phyloP scores from a whole-genome alignment of 2,329 filamentous ascomycete genomes.

The Thielaviopsis musarum region DNA sequence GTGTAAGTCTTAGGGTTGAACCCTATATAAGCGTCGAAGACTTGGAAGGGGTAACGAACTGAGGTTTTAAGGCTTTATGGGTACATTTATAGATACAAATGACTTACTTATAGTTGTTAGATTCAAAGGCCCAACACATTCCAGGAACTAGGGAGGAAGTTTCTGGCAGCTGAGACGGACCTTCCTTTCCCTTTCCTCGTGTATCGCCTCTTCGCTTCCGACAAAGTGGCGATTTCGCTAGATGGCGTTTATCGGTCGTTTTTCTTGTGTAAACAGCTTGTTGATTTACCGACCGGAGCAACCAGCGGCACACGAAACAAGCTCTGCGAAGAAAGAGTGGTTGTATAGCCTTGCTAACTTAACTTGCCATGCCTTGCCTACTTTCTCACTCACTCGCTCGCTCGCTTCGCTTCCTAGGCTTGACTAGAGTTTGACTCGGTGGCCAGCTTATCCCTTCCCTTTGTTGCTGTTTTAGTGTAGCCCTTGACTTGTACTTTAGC shows the following conservation, averaged over 20 bases:
- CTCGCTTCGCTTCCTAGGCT: not conserved
- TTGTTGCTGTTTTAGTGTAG: not conserved
- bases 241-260: no score
- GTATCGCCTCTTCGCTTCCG: not conserved
- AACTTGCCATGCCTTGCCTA: no score
- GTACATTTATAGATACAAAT: no score
- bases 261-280: no score
- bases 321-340: no score
- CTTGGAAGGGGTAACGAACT: no score
- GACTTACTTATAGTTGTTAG: not conserved
- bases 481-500: not conserved
- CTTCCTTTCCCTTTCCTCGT: not conserved
- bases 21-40: not conserved
- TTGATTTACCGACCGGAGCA: no score
- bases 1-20: not conserved
- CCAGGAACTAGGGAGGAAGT: not conserved
- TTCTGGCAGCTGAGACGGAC: not conserved
- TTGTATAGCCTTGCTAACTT: no score
- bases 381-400: no score
- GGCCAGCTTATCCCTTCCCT: not conserved
- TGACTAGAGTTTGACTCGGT: not conserved
- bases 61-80: no score
- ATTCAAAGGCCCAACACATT: not conserved
- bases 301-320: no score
- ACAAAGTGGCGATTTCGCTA: not conserved